Evolutionary conservation across 352 stramenopile genomes (phyloP).

Genomic region (Pythium utonaiense): DNA sequence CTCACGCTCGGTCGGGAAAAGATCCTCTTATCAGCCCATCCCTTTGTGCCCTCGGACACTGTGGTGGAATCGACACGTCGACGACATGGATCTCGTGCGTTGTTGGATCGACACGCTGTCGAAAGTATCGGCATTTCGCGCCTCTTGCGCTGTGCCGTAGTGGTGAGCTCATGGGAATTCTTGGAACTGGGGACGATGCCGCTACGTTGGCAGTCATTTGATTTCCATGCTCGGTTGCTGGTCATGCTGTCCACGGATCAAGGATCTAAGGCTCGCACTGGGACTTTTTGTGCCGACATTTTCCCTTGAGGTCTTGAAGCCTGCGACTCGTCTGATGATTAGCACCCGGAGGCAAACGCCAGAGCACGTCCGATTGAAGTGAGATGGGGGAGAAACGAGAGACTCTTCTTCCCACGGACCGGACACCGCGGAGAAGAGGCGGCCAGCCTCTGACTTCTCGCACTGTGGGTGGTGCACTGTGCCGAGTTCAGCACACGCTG

Average conservation of each 20-base stretch:
- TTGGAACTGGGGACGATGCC: too few species aligned
- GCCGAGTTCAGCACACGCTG: background rate
- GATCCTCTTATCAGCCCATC: too few species aligned
- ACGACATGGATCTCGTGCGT: background rate
- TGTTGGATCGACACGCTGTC: background rate
- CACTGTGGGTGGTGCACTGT: background rate
- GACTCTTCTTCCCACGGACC: background rate
- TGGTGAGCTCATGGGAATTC: too few species aligned
- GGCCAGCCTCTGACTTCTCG: background rate
- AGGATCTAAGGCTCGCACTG: too few species aligned
- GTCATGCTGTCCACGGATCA: too few species aligned
- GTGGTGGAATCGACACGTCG: too few species aligned
- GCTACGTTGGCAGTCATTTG: background rate
- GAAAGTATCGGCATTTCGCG: background rate
- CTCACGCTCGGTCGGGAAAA: too few species aligned
- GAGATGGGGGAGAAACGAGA: background rate
- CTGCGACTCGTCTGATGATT: background rate
- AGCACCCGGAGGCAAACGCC: background rate
- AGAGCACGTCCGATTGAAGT: background rate
- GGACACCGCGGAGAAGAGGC: background rate
- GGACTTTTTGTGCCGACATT: background rate
- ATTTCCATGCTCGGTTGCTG: too few species aligned
- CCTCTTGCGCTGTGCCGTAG: too few species aligned
- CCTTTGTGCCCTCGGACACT: background rate
- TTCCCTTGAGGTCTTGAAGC: background rate